Base-by-base conservation (phyloP, 805 yeast species). In the Lipomyces lipofer region DNA sequence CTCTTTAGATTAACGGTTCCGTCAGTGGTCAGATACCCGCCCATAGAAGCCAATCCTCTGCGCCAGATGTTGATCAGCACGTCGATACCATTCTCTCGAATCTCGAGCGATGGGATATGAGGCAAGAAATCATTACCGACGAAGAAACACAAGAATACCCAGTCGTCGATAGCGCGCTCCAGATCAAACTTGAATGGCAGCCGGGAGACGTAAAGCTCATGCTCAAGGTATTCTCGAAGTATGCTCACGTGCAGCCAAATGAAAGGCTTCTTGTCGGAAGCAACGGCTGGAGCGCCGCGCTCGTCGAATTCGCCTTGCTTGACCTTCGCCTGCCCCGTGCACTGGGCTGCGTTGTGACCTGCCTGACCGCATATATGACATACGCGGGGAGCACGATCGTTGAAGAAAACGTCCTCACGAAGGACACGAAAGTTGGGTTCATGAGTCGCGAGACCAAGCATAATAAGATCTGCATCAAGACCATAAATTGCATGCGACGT, bases 101-200 rank as follows among this genome's bases (percentile, higher is more conserved):
- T 97, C 66, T 92, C 97, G 51, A 94, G 78, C 28, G 95, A 84
- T 3, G 99, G 98, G 63, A 94, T 74, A 72, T 92, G 98, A 1
- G 99, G 99, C 65, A 94, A 75, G 78, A 94, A 94, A 81, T 94
- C 99, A 68, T 94, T 94, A 71, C 99, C 99, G 60, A 92, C 95
- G 68, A 94, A 94, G 75, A 94, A 94, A 78, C 98, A 92, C 91
- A 94, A 86, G 63, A 94, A 94, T 13, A 94, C 89, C 99, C 99
- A 94, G 72, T 94, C 99, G 68, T 94, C 99, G 58, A 94, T 85
- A 1, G 98, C 97, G 55, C 99, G 78, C 72, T 94, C 99, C 50
- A 91, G 70, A 68, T 94, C 97, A 71, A 85, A 90, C 19, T 82
- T 78, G 66, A 87, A 85, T 1, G 88, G 79, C 17, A 85, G 67